phyloP scores from a whole-genome alignment of 768 basidiomycete species.

The Agrocybe praecox region DNA sequence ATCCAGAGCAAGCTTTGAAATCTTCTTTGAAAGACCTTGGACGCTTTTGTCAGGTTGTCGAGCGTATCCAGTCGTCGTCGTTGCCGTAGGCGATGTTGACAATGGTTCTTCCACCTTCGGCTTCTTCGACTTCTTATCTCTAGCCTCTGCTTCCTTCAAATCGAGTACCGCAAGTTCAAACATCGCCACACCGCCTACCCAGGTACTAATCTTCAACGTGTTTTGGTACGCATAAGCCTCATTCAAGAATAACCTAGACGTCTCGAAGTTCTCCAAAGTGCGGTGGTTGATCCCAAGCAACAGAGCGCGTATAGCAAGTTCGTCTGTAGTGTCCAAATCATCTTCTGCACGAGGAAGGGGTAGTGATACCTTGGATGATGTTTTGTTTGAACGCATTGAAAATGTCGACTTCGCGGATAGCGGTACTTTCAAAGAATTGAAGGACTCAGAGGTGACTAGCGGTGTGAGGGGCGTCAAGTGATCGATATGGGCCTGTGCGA shows the following conservation, averaged over 20 bases:
- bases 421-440: slow-evolving; percentile 4
- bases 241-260: slow-evolving; percentile 49
- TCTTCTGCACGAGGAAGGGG: not conserved
- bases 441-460: slow-evolving; percentile 2
- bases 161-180: slow-evolving; percentile 77
- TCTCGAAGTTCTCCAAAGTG: slow-evolving; percentile 46
- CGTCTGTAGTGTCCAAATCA: slow-evolving; percentile 71
- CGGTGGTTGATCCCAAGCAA: slow-evolving; percentile 71
- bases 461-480: slow-evolving; percentile 56
- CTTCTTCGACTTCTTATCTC: slow-evolving; percentile 12
- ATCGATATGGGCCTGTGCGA: slow-evolving; percentile 62
- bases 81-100: not conserved
- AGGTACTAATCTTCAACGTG: slow-evolving; percentile 53
- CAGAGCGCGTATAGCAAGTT: slow-evolving; percentile 67
- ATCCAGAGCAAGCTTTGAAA: not conserved
- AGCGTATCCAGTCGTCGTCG: not conserved
- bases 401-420: slow-evolving; percentile 25
- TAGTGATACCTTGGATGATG: slow-evolving; percentile 4
- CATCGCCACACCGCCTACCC: slow-evolving; percentile 67
- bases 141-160: slow-evolving; percentile 54
- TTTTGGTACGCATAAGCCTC: slow-evolving; percentile 50
- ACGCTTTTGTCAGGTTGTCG: not conserved
- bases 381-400: slow-evolving; percentile 23
- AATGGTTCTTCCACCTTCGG: not conserved
- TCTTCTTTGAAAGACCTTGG: not conserved